Base-by-base conservation (phyloP, 768 basidiomycete genomes). In the Trametes cinnabarina region DNA sequence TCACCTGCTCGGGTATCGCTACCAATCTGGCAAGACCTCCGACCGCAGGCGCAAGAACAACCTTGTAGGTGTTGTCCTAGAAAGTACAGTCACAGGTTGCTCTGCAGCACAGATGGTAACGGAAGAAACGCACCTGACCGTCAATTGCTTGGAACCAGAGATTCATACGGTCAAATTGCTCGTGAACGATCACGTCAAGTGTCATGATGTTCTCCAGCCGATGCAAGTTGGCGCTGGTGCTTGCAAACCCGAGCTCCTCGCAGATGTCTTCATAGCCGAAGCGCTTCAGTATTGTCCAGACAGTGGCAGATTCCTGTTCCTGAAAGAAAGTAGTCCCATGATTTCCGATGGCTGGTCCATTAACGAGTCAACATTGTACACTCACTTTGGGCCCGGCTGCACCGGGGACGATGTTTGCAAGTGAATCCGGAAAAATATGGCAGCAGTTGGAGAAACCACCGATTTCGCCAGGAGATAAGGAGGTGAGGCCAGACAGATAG, bases 141-240 rank as follows among this genome's bases (percentile, higher is more conserved):
- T 32, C 28, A 10, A 47, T 30, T 47, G 46, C 26, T 32, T 47
- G 12, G 28, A 47, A 47, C 46, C 46, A 47, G 25, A 47, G 14
- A 32, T 47, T 30, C 46, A 32, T n/a, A 25, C 28, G 46, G n/a
- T 47, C 46, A 9, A 47, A 32, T 1, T 4, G 14, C 5, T 47
- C 28, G 28, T 26, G 46, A 26, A 47, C 17, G 17, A 30, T 32
- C 15, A 47, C n/a, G 28, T 47, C 46, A 19, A 47, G 46, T 32
- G 46, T 47, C 46, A 47, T 47, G 46, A 47, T 20, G 46, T 47
- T 47, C 46, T 47, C 46, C 17, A 47, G 46, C 28, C 46, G 46
- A 26, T 47, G 46, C 46, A 47, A 26, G 23, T 47, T 47, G 17
- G 46, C 46, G 10, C 28, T 47, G 25, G 26, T 47, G 19, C 46